These are phyloP conservation scores for Xerocomus cyaneibrunnescens DNA, from an alignment of 1,284 basidiomycete species.

Conservation along the genomic window DNA sequence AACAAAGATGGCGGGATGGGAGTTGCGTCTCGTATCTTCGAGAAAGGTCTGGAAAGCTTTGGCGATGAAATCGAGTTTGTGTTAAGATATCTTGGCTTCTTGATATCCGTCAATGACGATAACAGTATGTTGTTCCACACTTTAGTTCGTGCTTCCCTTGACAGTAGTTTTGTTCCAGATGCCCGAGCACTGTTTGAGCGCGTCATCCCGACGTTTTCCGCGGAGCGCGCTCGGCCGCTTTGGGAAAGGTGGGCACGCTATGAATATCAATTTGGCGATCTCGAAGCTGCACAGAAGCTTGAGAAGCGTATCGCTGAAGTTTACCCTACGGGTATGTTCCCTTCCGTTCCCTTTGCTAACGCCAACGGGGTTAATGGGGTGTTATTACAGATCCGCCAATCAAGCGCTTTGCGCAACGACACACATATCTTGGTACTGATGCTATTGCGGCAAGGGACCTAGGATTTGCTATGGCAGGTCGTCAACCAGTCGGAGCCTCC, in stretches of 20 bases:
- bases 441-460: slow-evolving; percentile 89
- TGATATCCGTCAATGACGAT: slow-evolving; percentile 94
- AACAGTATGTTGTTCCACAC: slow-evolving; percentile 64
- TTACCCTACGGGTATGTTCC: slow-evolving; percentile 73
- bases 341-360: not conserved
- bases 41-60: slow-evolving; percentile 89
- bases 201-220: slow-evolving; percentile 74
- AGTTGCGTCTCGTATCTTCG: slow-evolving; percentile 91
- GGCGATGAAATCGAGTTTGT: slow-evolving; percentile 85
- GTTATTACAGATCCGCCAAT: slow-evolving; percentile 71
- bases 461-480: slow-evolving; percentile 62
- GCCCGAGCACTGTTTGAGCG: slow-evolving; percentile 95
- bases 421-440: slow-evolving; percentile 87
- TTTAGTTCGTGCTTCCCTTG: not conserved
- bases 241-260: slow-evolving; percentile 97
- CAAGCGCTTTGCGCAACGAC: slow-evolving; percentile 88
- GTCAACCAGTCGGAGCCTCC: slow-evolving; percentile 34
- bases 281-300: slow-evolving; percentile 86
- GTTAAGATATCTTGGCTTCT: slow-evolving; percentile 86
- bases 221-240: slow-evolving; percentile 80
- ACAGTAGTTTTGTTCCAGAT: slow-evolving; percentile 50
- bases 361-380: not conserved
- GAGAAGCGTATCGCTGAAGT: slow-evolving; percentile 86
- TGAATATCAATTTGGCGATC: slow-evolving; percentile 93
- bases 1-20: slow-evolving; percentile 71